phyloP scores from a whole-genome alignment of 2,329 filamentous ascomycete genomes.

The Tolypocladium pustulatum region DNA sequence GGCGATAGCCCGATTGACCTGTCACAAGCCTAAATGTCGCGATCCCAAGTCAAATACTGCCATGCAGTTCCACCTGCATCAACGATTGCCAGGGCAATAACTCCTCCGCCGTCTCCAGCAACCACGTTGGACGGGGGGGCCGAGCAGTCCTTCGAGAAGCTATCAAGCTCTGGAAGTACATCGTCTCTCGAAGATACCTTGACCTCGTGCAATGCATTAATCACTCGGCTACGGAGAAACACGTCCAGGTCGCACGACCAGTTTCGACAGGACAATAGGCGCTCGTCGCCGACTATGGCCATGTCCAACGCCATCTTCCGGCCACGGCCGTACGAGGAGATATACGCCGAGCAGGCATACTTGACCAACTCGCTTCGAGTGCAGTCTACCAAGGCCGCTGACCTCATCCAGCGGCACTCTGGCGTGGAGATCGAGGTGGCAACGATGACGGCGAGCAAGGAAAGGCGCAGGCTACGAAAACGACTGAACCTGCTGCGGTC shows the following conservation, averaged over 20 bases:
- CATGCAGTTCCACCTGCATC: not conserved
- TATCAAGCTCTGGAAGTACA: not conserved
- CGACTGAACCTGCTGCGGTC: conserved; percentile 28
- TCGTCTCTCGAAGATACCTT: not conserved
- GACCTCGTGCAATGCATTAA: not conserved
- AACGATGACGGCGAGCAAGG: conserved; percentile 10
- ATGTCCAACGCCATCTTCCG: conserved; percentile 16
- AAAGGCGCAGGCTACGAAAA: conserved; percentile 26
- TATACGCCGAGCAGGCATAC: conserved; percentile 36
- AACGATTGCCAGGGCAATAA: not conserved
- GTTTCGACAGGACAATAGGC: not conserved
- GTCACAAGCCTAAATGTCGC: not conserved
- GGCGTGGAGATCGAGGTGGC: conserved; percentile 22
- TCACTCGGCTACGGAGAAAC: not conserved
- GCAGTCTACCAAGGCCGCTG: conserved; percentile 24
- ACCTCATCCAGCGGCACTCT: conserved; percentile 28
- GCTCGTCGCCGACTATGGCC: not conserved
- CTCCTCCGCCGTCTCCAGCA: not conserved
- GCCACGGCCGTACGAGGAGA: conserved; percentile 28
- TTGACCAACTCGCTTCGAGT: conserved; percentile 29
- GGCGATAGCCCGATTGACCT: not conserved
- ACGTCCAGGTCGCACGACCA: not conserved
- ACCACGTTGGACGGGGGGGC: no score
- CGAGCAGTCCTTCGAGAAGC: not conserved
- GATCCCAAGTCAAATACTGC: not conserved